Evolutionary conservation across 306 rosid species (phyloP).

Genomic region (Mimosa bimucronata): DNA sequence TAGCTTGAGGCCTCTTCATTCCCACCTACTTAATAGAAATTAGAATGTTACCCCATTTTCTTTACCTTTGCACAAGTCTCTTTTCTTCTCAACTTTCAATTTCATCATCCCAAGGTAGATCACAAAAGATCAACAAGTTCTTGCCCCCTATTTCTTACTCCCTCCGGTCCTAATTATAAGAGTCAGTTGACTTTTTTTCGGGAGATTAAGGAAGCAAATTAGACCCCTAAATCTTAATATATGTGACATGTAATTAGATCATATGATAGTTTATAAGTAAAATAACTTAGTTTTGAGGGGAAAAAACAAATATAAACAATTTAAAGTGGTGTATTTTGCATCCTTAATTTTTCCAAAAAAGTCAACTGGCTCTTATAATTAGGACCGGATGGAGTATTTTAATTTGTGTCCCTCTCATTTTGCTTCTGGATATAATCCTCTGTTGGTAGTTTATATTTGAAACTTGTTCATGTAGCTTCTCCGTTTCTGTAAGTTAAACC

Average conservation of each 20-base stretch:
- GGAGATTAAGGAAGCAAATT: too few relatives aligned
- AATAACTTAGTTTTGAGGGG: too few relatives aligned
- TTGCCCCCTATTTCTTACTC: not conserved
- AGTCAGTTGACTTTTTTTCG: too few relatives aligned
- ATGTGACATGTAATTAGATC: too few relatives aligned
- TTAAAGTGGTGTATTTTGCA: too few relatives aligned
- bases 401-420: not conserved
- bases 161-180: too few relatives aligned
- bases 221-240: too few relatives aligned
- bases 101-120: not conserved
- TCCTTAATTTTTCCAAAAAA: too few relatives aligned
- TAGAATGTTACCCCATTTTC: slow-evolving; percentile 9
- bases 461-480: not conserved
- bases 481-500: not conserved
- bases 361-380: too few relatives aligned
- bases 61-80: slow-evolving; percentile 20
- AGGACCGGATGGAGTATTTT: too few relatives aligned
- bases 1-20: not conserved
- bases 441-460: not conserved
- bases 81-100: slow-evolving; percentile 4
- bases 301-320: too few relatives aligned
- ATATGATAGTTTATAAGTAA: too few relatives aligned
- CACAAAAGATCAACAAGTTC: slow-evolving; percentile 7
- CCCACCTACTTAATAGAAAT: slow-evolving; percentile 31
- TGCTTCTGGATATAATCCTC: not conserved